Evolutionary conservation across 2,329 filamentous ascomycete genomes (phyloP).

Genomic region (Lasiodiplodia sp.): DNA sequence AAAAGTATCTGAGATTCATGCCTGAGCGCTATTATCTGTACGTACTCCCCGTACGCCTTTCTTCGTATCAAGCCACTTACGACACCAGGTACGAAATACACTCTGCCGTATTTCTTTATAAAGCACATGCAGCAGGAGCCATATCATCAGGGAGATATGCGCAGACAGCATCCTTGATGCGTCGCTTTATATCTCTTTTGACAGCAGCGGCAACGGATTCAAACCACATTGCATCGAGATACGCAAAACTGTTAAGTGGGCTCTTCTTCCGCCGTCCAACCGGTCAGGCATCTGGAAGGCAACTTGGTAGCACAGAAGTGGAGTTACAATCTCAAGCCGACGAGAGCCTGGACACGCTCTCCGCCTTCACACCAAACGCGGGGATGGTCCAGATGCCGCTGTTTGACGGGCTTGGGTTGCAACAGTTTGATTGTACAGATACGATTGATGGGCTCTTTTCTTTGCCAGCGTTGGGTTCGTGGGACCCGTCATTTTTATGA

Average conservation of each 20-base stretch:
- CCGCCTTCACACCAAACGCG: background rate
- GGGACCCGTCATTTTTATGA: background rate
- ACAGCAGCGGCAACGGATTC: background rate
- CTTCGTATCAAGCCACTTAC: background rate
- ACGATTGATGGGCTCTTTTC: background rate
- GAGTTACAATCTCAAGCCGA: background rate
- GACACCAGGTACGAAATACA: slow-evolving; percentile 15
- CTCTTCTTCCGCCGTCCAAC: background rate
- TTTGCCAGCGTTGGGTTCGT: background rate
- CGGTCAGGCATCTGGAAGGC: background rate
- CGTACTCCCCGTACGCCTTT: background rate
- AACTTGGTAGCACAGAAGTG: background rate
- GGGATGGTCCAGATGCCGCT: background rate
- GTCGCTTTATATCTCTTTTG: background rate
- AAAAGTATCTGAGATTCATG: slow-evolving; percentile 24
- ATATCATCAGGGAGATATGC: slow-evolving; percentile 12
- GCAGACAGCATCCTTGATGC: background rate
- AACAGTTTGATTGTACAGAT: slow-evolving; percentile 3
- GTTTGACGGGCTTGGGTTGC: background rate
- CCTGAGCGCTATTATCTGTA: slow-evolving; percentile 29
- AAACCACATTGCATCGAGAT: background rate
- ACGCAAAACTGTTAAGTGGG: background rate
- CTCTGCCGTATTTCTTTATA: slow-evolving; percentile 29
- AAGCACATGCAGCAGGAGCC: slow-evolving; percentile 26
- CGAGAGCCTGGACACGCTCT: background rate